Percentiles rank a stretch among this genome's conserved stretches.
Conservation (phyloP, 2,329 filamentous ascomycete species). For the Fusarium denticulatum region DNA sequence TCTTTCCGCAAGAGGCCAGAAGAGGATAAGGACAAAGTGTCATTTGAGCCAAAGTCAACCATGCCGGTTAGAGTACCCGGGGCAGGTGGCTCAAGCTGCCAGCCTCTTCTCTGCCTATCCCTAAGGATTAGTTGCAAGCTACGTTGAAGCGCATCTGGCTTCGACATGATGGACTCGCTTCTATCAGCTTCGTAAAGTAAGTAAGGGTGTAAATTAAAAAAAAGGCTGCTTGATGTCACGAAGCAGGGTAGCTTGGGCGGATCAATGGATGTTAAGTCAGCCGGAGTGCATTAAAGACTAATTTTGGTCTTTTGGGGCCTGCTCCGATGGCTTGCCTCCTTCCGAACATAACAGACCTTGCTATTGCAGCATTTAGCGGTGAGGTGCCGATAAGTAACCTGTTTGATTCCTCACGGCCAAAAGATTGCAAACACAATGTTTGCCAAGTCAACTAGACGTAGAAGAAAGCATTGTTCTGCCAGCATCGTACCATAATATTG, state of each 20-base stretch:
- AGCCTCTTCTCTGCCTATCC: background rate
- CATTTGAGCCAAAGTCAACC: constrained; percentile 3
- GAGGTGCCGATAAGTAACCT: background rate
- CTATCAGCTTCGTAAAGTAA: too few species aligned
- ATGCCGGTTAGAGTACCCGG: background rate
- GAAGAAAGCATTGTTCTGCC: background rate
- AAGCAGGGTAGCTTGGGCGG: too few species aligned
- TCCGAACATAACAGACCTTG: too few species aligned
- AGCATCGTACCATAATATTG: background rate
- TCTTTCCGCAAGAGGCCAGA: background rate
- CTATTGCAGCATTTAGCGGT: background rate
- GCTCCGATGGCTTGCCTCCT: background rate
- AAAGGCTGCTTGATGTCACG: too few species aligned
- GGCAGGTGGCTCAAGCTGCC: background rate
- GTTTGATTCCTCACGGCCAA: background rate
- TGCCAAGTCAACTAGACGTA: background rate
- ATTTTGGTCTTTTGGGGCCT: background rate
- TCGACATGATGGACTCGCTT: background rate
- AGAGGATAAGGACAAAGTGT: background rate
- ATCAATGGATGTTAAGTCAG: background rate
- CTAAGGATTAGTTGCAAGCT: background rate
- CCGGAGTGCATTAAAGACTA: background rate
- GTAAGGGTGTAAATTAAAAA: background rate
- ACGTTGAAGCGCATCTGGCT: background rate
- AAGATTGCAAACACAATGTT: background rate